Evolutionary conservation across 129 eudicot genomes (phyloP).

Genomic region (Pulicaria dysenterica): DNA sequence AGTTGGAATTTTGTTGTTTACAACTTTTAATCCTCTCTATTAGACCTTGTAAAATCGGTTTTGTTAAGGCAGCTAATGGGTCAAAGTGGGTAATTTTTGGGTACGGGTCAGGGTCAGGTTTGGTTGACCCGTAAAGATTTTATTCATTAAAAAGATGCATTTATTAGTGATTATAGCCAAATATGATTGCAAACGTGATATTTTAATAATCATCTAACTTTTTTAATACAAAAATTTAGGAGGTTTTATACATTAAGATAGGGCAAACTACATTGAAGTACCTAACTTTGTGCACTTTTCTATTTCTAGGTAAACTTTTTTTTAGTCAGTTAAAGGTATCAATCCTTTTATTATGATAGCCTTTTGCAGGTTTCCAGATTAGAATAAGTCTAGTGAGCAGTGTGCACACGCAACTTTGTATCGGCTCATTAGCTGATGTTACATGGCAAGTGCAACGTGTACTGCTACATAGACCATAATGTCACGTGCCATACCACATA

Average conservation of each 20-base stretch:
- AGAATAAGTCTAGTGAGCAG: too few relatives aligned
- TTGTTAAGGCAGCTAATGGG: neutral
- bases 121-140: neutral
- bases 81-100: neutral
- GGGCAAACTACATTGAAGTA: neutral
- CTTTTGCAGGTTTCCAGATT: too few relatives aligned
- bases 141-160: neutral
- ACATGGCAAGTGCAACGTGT: too few relatives aligned
- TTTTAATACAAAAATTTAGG: neutral
- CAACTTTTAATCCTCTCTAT: constrained; percentile 1
- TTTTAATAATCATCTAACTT: neutral
- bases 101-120: neutral
- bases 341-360: too few relatives aligned
- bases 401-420: too few relatives aligned
- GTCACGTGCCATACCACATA: too few relatives aligned
- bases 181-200: neutral
- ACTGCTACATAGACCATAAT: too few relatives aligned
- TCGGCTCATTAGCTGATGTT: too few relatives aligned
- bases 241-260: neutral
- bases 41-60: neutral
- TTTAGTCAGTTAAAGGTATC: too few relatives aligned
- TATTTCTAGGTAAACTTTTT: neutral
- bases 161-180: neutral
- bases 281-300: neutral
- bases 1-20: neutral